Base-by-base conservation (phyloP, 2,329 filamentous ascomycete genomes). In the Alternaria alternata region DNA sequence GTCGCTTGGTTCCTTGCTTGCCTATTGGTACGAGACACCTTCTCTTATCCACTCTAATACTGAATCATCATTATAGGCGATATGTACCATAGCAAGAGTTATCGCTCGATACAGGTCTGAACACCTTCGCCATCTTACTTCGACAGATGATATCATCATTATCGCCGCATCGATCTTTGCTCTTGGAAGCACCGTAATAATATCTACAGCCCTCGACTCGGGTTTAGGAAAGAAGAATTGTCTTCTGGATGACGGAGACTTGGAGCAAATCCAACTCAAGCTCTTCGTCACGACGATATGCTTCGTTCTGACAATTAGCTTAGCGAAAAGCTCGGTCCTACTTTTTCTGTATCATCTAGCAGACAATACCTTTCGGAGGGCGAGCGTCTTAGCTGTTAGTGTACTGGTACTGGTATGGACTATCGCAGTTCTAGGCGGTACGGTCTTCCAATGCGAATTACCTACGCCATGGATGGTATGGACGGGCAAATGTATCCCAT, bases 1-100 rank as follows among this genome's bases (percentile, higher is more conserved):
- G 65, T 61, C 36, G 62, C 65, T 52, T 74, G 69, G 70, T 71
- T 71, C 34, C 59, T 74, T 36, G 65, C 62, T n/a, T 68, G 65
- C 47, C 54, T 67, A 34, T 57, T 74, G 34, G 71, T 73, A 63
- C 49, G 56, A 58, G 20, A 22, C n/a, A 8, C 41, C 16, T 11
- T n/a, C 9, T 7, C 38, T 39, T 16, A 16, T 32, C 42, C 20
- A 18, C 16, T 38, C 14, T 14, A 41, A 47, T 5, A 24, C 57
- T 70, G 34, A 69, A 49, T 34, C 8, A 14, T 32, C 8, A 3
- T 12, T 51, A 4, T 51, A 72, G 71, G 60, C 67, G 36, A 56
- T 74, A 24, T 69, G 65, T 43, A 64, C 55, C 8, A 61, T 59
- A 51, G 53, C 52, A 22, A 60, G 71, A 59, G 51, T 71, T 26